These are phyloP conservation scores for Monilinia fructicola DNA, from an alignment of 2,329 filamentous ascomycete species.

Conservation along the genomic window DNA sequence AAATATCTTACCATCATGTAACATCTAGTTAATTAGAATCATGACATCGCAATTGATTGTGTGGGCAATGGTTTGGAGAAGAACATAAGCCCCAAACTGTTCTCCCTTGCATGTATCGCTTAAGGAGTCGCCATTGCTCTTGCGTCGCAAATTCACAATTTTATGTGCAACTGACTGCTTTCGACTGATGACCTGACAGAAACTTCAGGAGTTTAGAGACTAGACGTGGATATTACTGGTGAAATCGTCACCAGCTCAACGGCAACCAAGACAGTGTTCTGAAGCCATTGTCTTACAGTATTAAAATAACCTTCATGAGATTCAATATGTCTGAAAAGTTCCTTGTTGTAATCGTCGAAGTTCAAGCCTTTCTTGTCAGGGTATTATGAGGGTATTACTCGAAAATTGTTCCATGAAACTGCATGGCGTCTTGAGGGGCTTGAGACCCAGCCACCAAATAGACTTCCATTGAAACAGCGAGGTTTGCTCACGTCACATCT, in stretches of 20 bases:
- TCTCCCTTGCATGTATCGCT: background rate
- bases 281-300: conserved; percentile 10
- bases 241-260: conserved; percentile 3
- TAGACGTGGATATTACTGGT: background rate
- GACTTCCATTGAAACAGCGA: conserved; percentile 10
- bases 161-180: background rate
- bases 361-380: background rate
- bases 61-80: background rate
- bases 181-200: background rate
- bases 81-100: background rate
- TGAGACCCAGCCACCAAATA: conserved; percentile 19
- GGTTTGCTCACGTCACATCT: conserved; percentile 3
- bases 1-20: background rate
- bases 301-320: background rate
- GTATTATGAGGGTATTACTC: background rate
- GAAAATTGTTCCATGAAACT: conserved; percentile 18
- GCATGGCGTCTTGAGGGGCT: conserved; percentile 12
- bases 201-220: background rate
- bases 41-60: background rate
- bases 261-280: conserved; percentile 8
- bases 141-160: background rate
- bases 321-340: conserved; percentile 1
- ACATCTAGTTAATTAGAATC: background rate
- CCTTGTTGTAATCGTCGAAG: background rate
- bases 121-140: background rate